Evolutionary conservation across 1,284 basidiomycete species (phyloP).

Genomic region (Trichosporon sp.): DNA sequence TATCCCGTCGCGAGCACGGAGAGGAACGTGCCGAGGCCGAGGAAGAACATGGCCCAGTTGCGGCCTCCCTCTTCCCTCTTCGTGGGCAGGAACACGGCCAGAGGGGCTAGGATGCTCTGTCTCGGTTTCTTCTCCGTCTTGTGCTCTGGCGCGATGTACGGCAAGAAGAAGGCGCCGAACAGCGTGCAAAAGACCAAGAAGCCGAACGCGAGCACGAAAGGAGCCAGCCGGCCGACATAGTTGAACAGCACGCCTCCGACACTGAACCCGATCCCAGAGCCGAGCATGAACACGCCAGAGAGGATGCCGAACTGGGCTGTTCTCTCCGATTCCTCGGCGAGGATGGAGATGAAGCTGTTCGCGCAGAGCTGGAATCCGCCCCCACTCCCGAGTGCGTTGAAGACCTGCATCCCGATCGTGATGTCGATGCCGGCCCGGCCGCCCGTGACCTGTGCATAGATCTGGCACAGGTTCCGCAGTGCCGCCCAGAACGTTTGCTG

Average conservation of each 20-base stretch:
- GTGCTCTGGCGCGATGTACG: conserved; percentile 47
- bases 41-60: conserved; percentile 48
- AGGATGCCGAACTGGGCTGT: conserved; percentile 52
- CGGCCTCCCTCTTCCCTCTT: conserved; percentile 24
- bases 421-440: conserved; percentile 42
- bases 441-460: conserved; percentile 44
- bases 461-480: conserved; percentile 50
- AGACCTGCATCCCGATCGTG: conserved; percentile 49
- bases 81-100: conserved; percentile 50
- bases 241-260: conserved; percentile 47
- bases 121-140: conserved; percentile 23
- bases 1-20: conserved; percentile 53
- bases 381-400: conserved; percentile 52
- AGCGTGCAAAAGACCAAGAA: conserved; percentile 50
- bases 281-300: conserved; percentile 48
- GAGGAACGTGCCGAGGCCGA: conserved; percentile 50
- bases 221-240: conserved; percentile 42
- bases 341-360: conserved; percentile 44
- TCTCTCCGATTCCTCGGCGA: conserved; percentile 42
- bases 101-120: conserved; percentile 46
- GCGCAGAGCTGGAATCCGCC: conserved; percentile 51
- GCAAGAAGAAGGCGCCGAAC: conserved; percentile 51
- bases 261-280: conserved; percentile 32
- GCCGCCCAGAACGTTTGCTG: conserved; percentile 53
- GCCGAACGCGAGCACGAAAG: conserved; percentile 50